Conservation (phyloP, 345 rosid genomes). For the Crucihimalaya himalaica region DNA sequence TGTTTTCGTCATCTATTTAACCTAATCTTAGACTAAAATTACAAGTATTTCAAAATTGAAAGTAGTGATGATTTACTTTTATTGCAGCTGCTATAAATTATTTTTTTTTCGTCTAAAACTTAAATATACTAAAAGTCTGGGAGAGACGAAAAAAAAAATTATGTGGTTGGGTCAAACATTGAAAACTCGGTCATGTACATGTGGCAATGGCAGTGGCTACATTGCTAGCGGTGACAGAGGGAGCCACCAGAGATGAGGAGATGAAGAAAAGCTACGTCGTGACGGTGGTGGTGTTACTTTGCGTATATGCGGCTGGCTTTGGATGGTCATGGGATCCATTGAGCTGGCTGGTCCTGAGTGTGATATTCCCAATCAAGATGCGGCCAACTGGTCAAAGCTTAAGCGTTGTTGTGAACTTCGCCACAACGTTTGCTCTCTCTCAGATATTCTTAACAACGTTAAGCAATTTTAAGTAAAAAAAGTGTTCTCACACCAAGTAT, state of each 20-base stretch:
- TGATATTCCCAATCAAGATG: conserved; percentile 57
- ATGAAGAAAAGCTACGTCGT: conserved; percentile 33
- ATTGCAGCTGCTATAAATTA: too few species aligned
- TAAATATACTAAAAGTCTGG: too few species aligned
- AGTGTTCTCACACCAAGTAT: too few species aligned
- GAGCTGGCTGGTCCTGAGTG: conserved; percentile 69
- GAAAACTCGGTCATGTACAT: neutral
- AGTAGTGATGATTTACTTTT: too few species aligned
- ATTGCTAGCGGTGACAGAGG: conserved; percentile 37
- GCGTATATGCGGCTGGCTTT: conserved; percentile 54
- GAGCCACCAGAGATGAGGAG: conserved; percentile 27
- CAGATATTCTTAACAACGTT: conserved; percentile 60
- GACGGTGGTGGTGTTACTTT: conserved; percentile 45
- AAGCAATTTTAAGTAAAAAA: conserved; percentile 48
- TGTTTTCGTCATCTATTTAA: too few species aligned
- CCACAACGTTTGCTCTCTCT: conserved; percentile 55
- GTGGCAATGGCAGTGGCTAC: conserved; percentile 47
- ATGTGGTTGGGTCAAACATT: too few species aligned
- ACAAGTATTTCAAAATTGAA: too few species aligned
- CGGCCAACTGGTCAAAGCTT: conserved; percentile 57
- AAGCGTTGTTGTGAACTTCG: conserved; percentile 56
- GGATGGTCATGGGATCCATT: conserved; percentile 88
- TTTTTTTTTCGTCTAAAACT: too few species aligned
- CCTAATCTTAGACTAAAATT: too few species aligned
- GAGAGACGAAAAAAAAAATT: too few species aligned